A percentile compares a stretch with the other conserved stretches of the same genome.
Evolutionary conservation across 2,329 filamentous ascomycete genomes (phyloP).

Genomic region (Ambrosiella cleistominuta): DNA sequence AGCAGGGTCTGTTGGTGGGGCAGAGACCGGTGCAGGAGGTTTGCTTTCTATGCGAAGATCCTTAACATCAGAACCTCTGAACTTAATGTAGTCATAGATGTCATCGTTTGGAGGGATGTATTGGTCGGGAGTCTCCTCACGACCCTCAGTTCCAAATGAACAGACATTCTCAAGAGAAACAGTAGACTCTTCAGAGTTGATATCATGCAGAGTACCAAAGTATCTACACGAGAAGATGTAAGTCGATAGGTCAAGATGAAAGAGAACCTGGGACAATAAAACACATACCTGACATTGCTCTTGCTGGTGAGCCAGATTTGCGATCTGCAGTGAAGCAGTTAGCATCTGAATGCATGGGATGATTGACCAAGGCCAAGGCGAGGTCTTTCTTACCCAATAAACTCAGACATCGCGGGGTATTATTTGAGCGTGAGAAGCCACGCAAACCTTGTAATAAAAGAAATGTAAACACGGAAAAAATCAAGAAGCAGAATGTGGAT

Average conservation of each 20-base stretch:
- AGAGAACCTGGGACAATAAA: neutral
- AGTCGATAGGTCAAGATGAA: slow-evolving; percentile 6
- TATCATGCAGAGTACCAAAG: slow-evolving; percentile 88
- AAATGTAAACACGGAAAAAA: slow-evolving; percentile 13
- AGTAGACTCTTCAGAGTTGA: slow-evolving; percentile 92
- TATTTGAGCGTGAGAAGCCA: slow-evolving; percentile 25
- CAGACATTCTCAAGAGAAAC: slow-evolving; percentile 93
- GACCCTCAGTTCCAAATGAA: slow-evolving; percentile 86
- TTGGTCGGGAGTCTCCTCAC: slow-evolving; percentile 58
- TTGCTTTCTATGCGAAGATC: slow-evolving; percentile 82
- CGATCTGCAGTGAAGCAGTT: slow-evolving; percentile 38
- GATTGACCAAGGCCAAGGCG: slow-evolving; percentile 14
- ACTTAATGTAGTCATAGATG: slow-evolving; percentile 97
- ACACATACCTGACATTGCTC: slow-evolving; percentile 79
- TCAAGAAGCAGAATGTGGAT: neutral
- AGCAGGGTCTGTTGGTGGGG: slow-evolving; percentile 79
- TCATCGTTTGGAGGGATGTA: slow-evolving; percentile 47
- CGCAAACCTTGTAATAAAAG: slow-evolving; percentile 19
- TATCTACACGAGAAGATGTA: slow-evolving; percentile 46
- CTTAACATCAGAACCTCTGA: slow-evolving; percentile 95
- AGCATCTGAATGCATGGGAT: slow-evolving; percentile 17
- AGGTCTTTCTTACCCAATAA: slow-evolving; percentile 33
- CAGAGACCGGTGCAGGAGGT: slow-evolving; percentile 55
- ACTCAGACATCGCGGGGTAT: slow-evolving; percentile 36
- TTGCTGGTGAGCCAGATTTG: slow-evolving; percentile 94